A percentile compares a stretch with the other conserved stretches of the same genome.
Evolutionary conservation across 2,329 filamentous ascomycete genomes (phyloP).

Genomic region (Cercospora zeae-maydis): DNA sequence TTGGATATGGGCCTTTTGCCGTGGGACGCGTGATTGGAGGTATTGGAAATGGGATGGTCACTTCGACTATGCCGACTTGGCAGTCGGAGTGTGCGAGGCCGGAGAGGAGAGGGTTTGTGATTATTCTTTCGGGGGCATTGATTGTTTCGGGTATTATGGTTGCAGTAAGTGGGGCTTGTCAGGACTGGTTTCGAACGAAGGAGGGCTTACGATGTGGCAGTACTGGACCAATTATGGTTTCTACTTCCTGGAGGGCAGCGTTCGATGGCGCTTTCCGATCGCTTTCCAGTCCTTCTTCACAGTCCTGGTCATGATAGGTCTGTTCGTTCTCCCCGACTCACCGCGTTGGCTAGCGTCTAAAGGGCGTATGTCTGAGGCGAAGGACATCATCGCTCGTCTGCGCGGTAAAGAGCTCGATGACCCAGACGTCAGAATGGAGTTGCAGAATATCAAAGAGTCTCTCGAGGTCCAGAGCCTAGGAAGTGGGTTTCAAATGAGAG

Average conservation of each 20-base stretch:
- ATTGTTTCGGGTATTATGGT: slow-evolving; percentile 61
- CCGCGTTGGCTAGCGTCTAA: slow-evolving; percentile 45
- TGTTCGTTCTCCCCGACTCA: slow-evolving; percentile 53
- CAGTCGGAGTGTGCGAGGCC: slow-evolving; percentile 53
- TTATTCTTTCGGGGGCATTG: slow-evolving; percentile 48
- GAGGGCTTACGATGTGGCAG: slow-evolving; percentile 52
- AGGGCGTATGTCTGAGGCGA: slow-evolving; percentile 46
- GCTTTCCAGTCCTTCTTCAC: slow-evolving; percentile 53
- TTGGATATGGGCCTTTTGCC: slow-evolving; percentile 49
- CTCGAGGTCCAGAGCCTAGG: slow-evolving; percentile 12
- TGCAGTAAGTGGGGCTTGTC: slow-evolving; percentile 59
- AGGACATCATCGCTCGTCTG: slow-evolving; percentile 51
- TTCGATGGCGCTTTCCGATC: slow-evolving; percentile 52
- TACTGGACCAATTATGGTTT: slow-evolving; percentile 51
- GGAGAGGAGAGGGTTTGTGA: slow-evolving; percentile 43
- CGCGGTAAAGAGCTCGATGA: slow-evolving; percentile 49
- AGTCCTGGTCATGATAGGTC: slow-evolving; percentile 44
- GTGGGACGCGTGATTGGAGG: slow-evolving; percentile 53
- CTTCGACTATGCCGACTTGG: slow-evolving; percentile 53
- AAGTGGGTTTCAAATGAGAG: slow-evolving; percentile 12
- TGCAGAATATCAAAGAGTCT: slow-evolving; percentile 29
- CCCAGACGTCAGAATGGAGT: slow-evolving; percentile 56
- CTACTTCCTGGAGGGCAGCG: slow-evolving; percentile 35
- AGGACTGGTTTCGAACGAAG: slow-evolving; percentile 46
- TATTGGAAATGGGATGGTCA: slow-evolving; percentile 55